Evolutionary conservation across 257 asterid genomes (phyloP).

Genomic region (Lycium ferocissimum): DNA sequence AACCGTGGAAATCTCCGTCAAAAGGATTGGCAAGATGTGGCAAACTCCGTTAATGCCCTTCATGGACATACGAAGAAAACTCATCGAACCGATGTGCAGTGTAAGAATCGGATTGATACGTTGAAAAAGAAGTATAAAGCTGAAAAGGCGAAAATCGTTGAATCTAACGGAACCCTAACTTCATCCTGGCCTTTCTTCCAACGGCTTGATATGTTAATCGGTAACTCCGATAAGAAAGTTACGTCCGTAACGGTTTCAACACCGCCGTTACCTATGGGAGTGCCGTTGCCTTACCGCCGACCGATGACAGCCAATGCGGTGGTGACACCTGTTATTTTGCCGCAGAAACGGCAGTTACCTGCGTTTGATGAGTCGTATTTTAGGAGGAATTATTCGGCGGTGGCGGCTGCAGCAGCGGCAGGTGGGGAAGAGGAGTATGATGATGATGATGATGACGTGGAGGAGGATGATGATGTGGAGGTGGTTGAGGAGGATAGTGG

Average conservation of each 20-base stretch:
- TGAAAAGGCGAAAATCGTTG: conserved; percentile 68
- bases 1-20: conserved; percentile 80
- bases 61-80: conserved; percentile 78
- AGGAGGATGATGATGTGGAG: conserved; percentile 48
- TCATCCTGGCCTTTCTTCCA: conserved; percentile 76
- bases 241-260: conserved; percentile 31
- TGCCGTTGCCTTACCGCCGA: conserved; percentile 39
- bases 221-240: conserved; percentile 44
- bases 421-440: conserved; percentile 58
- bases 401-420: conserved; percentile 50
- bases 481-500: conserved; percentile 53
- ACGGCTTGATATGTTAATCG: conserved; percentile 59
- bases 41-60: conserved; percentile 64
- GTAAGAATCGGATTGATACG: conserved; percentile 94
- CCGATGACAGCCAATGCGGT: conserved; percentile 51
- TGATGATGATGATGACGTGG: conserved; percentile 46
- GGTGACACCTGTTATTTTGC: conserved; percentile 53
- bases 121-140: conserved; percentile 84
- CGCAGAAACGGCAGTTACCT: conserved; percentile 66
- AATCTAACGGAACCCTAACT: conserved; percentile 50
- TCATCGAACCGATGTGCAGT: conserved; percentile 75
- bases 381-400: conserved; percentile 69
- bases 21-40: conserved; percentile 91
- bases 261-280: conserved; percentile 29
- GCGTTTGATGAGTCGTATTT: conserved; percentile 52